Percentiles rank a stretch among this genome's conserved stretches.
These are phyloP conservation scores for Candida pseudofarinosa DNA, from an alignment of 805 yeast genomes.

Conservation along the genomic window DNA sequence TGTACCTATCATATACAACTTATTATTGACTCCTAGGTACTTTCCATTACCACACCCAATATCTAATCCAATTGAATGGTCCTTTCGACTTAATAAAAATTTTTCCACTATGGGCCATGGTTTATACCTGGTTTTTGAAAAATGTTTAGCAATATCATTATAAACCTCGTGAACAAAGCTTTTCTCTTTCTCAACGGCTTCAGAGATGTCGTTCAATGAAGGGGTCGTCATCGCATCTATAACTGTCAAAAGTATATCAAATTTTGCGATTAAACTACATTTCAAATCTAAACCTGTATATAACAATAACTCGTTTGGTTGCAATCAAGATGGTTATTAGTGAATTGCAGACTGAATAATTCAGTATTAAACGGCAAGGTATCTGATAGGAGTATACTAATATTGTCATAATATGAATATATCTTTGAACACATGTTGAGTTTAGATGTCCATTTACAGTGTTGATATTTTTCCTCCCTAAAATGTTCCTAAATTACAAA, in stretches of 20 bases:
- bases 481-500: too few species aligned
- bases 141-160: constrained; percentile 88
- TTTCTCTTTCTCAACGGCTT: constrained; percentile 62
- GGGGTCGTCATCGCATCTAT: constrained; percentile 9
- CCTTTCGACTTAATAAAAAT: constrained; percentile 48
- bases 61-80: constrained; percentile 76
- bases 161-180: constrained; percentile 87
- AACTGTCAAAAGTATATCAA: background rate
- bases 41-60: constrained; percentile 98
- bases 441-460: too few species aligned
- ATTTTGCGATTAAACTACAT: background rate
- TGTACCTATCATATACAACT: constrained; percentile 68
- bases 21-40: constrained; percentile 67
- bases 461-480: too few species aligned
- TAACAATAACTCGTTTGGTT: background rate
- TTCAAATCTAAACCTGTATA: background rate
- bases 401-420: too few species aligned
- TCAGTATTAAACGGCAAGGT: too few species aligned
- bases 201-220: constrained; percentile 23
- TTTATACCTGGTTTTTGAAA: constrained; percentile 89
- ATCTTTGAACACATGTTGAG: too few species aligned
- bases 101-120: constrained; percentile 95
- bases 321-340: too few species aligned
- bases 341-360: too few species aligned
- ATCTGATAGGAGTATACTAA: too few species aligned